Evolutionary conservation across 148 eudicot species (phyloP).

Genomic region (Vaccinium vitisidaea): DNA sequence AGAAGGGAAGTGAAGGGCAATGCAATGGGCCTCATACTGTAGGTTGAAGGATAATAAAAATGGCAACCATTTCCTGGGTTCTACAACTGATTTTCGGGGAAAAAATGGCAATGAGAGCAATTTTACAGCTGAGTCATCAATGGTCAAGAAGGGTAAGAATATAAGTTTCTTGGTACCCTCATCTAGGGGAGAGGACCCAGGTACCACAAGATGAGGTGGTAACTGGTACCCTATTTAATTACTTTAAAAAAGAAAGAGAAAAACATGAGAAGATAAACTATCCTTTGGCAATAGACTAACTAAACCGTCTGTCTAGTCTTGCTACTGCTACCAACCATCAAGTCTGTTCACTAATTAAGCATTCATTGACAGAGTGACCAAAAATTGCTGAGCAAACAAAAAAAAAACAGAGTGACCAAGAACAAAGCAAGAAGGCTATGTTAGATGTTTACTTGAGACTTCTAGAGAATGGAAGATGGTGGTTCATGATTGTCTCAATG

Average conservation of each 20-base stretch:
- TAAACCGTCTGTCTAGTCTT: not conserved
- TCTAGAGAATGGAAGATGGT: not conserved
- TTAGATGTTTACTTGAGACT: not conserved
- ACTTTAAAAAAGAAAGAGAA: not conserved
- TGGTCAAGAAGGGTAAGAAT: slow-evolving; percentile 1
- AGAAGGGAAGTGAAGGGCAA: not conserved
- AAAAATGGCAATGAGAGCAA: not conserved
- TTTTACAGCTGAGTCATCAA: not conserved
- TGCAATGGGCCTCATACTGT: not conserved
- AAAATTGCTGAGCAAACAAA: not conserved
- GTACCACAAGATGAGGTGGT: not conserved
- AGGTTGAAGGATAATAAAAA: not conserved
- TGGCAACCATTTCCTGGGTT: not conserved
- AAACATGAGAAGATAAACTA: not conserved
- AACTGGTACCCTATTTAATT: not conserved
- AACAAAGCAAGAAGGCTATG: not conserved
- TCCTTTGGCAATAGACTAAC: not conserved
- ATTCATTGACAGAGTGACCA: not conserved
- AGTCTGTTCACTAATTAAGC: no score
- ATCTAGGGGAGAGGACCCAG: not conserved
- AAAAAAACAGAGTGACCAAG: not conserved
- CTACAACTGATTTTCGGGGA: not conserved
- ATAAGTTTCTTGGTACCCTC: not conserved
- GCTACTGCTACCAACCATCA: not conserved
- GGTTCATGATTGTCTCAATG: not conserved